A percentile compares a stretch with the other conserved stretches of the same genome.
phyloP scores from a whole-genome alignment of 441 rosid genomes.

The Gossypium gossypioides region DNA sequence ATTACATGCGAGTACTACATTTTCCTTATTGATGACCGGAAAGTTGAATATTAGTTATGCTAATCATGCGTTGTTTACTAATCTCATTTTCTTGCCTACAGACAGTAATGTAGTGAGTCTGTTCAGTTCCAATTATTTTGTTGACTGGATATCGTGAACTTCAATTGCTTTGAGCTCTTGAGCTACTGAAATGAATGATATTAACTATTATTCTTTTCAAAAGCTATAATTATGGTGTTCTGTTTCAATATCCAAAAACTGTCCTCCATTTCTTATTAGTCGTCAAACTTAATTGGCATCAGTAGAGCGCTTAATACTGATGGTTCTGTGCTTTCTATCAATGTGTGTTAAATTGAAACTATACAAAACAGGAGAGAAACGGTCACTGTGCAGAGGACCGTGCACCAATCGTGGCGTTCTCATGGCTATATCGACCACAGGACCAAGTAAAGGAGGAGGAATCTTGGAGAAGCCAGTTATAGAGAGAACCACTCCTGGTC shows the following conservation, averaged over 20 bases:
- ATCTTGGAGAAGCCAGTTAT: constrained; percentile 74
- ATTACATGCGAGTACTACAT: not conserved
- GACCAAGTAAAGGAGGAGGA: constrained; percentile 77
- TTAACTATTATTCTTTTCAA: not conserved
- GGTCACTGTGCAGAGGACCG: constrained; percentile 43
- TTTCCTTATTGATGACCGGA: not conserved
- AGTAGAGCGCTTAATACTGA: not conserved
- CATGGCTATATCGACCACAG: constrained; percentile 47
- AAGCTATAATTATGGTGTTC: not conserved
- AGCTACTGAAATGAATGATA: not conserved
- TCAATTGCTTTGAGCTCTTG: not conserved
- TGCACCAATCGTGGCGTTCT: constrained; percentile 43
- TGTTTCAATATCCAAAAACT: not conserved
- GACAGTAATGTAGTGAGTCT: not conserved
- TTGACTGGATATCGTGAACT: not conserved
- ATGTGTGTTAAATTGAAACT: constrained; percentile 10
- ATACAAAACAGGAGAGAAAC: constrained; percentile 43
- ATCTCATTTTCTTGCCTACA: not conserved
- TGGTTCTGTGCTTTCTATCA: constrained; percentile 4
- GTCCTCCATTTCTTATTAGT: not conserved
- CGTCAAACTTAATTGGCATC: not conserved
- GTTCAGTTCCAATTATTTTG: not conserved
- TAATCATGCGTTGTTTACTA: not conserved
- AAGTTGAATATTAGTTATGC: not conserved
- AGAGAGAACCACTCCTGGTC: constrained; percentile 75